Base-by-base conservation (phyloP, 306 rosid species). In the Neltuma alba region DNA sequence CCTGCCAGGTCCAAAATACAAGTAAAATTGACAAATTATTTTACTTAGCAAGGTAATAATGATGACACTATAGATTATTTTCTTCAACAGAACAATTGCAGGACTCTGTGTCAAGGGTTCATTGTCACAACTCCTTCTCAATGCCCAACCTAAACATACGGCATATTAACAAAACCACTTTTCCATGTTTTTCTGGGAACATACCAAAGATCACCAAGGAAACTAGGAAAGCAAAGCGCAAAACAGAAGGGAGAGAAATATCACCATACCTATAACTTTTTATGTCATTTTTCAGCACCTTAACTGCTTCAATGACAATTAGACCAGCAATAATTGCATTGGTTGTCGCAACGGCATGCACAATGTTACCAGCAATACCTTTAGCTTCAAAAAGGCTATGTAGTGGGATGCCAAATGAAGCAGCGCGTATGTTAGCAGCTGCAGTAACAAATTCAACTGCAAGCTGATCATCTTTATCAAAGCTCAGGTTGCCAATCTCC, bases 311-410 rank as follows among this genome's bases (percentile, higher is more conserved):
- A 42, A 93, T 91, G 70, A 96, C 99, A 88, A 96, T 96, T 91
- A 96, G 86, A 50, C 99, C 99, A 76, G 99, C 99, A 84, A 96
- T 87, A 71, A 93, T 80, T 38, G 99, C 99, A 82, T 96, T 96
- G 54, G 99, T 96, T 34, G 99, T 96, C 31, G 99, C 99, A 79
- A 96, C 97, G 74, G 99, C 99, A 83, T 96, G 99, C 70, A 96
- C 99, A 74, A 96, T 96, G 83, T 96, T 96, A 62, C 99, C 99
- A 68, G 99, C 99, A 85, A 96, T 96, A 38, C 99, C 99, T 87
- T 96, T 96, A 47, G 98, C 98, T 89, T 96, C 99, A 83, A 96
- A 96, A 81, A 93, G 99, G 86, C 92, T 90, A 78, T 93, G 98
- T 88, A 91, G 83, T 48, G 99, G 91, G 80, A 96, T 93, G 76